phyloP scores from a whole-genome alignment of 2,329 filamentous ascomycete species.

The Cyphellophora attinorum region DNA sequence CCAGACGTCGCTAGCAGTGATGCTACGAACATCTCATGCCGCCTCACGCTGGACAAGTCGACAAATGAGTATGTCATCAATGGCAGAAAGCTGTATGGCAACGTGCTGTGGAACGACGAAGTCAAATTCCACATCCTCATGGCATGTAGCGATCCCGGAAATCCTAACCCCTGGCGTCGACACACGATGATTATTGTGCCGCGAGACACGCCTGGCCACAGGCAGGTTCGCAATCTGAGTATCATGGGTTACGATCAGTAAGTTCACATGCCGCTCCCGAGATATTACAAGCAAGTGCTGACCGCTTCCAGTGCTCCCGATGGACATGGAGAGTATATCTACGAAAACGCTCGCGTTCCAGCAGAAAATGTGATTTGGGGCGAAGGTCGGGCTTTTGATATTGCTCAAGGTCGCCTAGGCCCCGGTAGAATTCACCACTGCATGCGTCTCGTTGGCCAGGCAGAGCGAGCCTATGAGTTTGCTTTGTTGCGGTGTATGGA shows the following conservation, averaged over 20 bases:
- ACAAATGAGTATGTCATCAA: constrained; percentile 80
- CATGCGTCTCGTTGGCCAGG: constrained; percentile 75
- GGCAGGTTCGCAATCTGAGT: constrained; percentile 72
- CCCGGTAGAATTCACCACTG: constrained; percentile 85
- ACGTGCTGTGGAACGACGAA: constrained; percentile 9
- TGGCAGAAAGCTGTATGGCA: constrained; percentile 33
- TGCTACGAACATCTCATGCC: constrained; percentile 72
- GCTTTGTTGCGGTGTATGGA: constrained; percentile 83
- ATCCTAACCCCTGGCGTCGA: constrained; percentile 65
- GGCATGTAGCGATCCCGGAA: constrained; percentile 66
- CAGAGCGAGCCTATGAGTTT: constrained; percentile 76
- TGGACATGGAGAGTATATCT: constrained; percentile 74
- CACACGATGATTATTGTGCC: constrained; percentile 79
- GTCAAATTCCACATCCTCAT: constrained; percentile 74
- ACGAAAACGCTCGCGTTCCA: constrained; percentile 72
- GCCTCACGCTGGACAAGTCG: constrained; percentile 61
- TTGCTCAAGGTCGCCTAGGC: constrained; percentile 80
- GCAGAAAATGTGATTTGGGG: constrained; percentile 61
- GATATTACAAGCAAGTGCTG: too few relatives aligned
- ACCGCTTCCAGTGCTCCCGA: constrained; percentile 66
- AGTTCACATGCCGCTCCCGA: too few relatives aligned
- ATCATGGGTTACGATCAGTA: constrained; percentile 89
- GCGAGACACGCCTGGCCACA: constrained; percentile 63
- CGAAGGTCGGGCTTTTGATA: constrained; percentile 78
- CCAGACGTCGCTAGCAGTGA: constrained; percentile 68